phyloP scores from a whole-genome alignment of 169 alveolate species.

The Plasmodium fragile region DNA sequence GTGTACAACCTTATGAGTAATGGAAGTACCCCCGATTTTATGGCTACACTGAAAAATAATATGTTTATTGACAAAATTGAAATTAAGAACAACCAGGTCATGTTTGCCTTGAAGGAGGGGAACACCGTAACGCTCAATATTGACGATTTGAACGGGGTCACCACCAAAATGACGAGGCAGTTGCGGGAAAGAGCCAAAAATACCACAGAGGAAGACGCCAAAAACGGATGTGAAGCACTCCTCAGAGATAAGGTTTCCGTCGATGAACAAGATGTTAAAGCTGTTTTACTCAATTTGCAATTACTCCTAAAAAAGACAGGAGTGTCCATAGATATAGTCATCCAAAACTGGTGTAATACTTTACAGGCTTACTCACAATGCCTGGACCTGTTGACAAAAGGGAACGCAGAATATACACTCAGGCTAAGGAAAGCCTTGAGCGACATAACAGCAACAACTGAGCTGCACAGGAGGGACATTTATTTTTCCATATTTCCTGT shows the following conservation, averaged over 20 bases:
- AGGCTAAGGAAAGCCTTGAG: slow-evolving; percentile 33
- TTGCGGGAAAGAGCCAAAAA: slow-evolving; percentile 13
- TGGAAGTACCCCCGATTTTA: slow-evolving; percentile 75
- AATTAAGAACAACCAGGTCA: slow-evolving; percentile 47
- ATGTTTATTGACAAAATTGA: slow-evolving; percentile 64
- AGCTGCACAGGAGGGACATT: slow-evolving; percentile 33
- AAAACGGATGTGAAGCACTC: neutral
- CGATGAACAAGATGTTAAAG: slow-evolving; percentile 37
- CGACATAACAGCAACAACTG: slow-evolving; percentile 39
- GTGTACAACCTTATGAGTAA: slow-evolving; percentile 64
- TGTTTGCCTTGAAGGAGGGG: slow-evolving; percentile 51
- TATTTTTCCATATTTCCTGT: slow-evolving; percentile 74
- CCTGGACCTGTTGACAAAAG: slow-evolving; percentile 49
- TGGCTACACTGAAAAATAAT: slow-evolving; percentile 35
- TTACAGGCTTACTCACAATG: slow-evolving; percentile 73
- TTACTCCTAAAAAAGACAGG: slow-evolving; percentile 55
- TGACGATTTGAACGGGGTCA: slow-evolving; percentile 63
- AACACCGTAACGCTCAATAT: slow-evolving; percentile 37
- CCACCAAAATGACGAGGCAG: slow-evolving; percentile 44
- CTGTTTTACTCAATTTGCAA: slow-evolving; percentile 41
- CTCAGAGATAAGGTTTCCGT: neutral
- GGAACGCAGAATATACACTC: slow-evolving; percentile 65
- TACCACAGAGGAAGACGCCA: neutral
- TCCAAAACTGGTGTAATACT: slow-evolving; percentile 75
- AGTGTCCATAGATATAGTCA: slow-evolving; percentile 64